Evolutionary conservation across 2,329 filamentous ascomycete species (phyloP).

Genomic region (Paecilomyces variotii): DNA sequence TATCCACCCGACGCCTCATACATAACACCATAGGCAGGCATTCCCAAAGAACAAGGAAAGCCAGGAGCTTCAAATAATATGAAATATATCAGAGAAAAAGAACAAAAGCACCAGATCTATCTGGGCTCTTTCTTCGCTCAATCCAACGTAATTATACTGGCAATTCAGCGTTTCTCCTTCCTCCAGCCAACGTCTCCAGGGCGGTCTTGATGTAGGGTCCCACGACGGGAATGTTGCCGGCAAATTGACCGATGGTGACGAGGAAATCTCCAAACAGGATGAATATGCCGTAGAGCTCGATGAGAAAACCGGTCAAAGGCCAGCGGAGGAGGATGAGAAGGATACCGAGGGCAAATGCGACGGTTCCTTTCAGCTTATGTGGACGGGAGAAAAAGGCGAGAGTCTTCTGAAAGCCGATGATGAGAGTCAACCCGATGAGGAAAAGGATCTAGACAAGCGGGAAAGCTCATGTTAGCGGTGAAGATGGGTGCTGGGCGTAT

Average conservation of each 20-base stretch:
- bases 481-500: background rate
- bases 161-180: constrained; percentile 65
- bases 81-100: background rate
- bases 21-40: background rate
- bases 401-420: constrained; percentile 88
- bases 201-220: constrained; percentile 74
- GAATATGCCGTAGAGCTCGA: constrained; percentile 89
- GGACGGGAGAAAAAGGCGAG: constrained; percentile 87
- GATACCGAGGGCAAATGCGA: constrained; percentile 78
- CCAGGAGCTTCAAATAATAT: background rate
- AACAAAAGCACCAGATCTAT: background rate
- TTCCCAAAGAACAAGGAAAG: background rate
- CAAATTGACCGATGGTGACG: constrained; percentile 82
- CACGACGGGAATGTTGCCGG: constrained; percentile 72
- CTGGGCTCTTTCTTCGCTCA: background rate
- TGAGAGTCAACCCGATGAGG: constrained; percentile 89
- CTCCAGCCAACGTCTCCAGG: constrained; percentile 63
- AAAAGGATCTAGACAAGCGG: constrained; percentile 70
- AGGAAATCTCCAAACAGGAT: constrained; percentile 95
- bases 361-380: constrained; percentile 86
- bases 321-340: constrained; percentile 79
- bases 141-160: constrained; percentile 19
- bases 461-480: constrained; percentile 4
- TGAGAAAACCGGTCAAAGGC: constrained; percentile 81
- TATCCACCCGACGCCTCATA: constrained; percentile 40